A percentile compares a stretch with the other conserved stretches of the same genome.
These are phyloP conservation scores for Glonium stellatum DNA, from an alignment of 495 filamentous ascomycete genomes.

Conservation along the genomic window DNA sequence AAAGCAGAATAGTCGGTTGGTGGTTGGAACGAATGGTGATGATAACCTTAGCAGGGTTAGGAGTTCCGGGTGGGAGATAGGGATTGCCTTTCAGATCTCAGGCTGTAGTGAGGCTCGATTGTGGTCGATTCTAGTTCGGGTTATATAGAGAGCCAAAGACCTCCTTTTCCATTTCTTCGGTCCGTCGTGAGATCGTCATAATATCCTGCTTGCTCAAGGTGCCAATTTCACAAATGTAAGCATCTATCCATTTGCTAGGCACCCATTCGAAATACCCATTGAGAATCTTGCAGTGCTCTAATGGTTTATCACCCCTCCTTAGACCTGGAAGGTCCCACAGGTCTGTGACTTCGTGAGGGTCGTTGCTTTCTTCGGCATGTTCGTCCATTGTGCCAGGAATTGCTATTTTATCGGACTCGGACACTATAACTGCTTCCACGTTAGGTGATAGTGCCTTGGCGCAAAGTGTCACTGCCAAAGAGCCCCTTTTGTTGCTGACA, in stretches of 20 bases:
- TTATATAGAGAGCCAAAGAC: not conserved
- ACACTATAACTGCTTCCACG: slow-evolving; percentile 47
- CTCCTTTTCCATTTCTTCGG: not conserved
- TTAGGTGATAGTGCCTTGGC: slow-evolving; percentile 41
- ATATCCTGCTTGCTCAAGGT: slow-evolving; percentile 33
- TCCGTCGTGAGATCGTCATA: slow-evolving; percentile 4
- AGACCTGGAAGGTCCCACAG: slow-evolving; percentile 8
- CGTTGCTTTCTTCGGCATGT: slow-evolving; percentile 43
- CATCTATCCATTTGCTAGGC: slow-evolving; percentile 45
- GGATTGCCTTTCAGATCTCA: too few species aligned
- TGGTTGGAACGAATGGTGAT: too few species aligned
- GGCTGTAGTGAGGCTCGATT: too few species aligned
- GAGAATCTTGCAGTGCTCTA: slow-evolving; percentile 37
- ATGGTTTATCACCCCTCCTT: slow-evolving; percentile 9
- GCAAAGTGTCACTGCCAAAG: slow-evolving; percentile 48
- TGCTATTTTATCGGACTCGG: slow-evolving; percentile 56
- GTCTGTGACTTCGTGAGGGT: slow-evolving; percentile 19
- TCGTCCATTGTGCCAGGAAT: slow-evolving; percentile 36
- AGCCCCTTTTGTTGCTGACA: slow-evolving; percentile 64
- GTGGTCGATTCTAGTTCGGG: not conserved
- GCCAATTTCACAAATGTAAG: slow-evolving; percentile 51
- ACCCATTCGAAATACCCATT: slow-evolving; percentile 67
- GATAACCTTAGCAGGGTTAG: too few species aligned
- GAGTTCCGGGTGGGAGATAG: too few species aligned
- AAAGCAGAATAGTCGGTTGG: too few species aligned